Evolutionary conservation across 768 basidiomycete genomes (phyloP).

Genomic region (Rubroboletus satanas): DNA sequence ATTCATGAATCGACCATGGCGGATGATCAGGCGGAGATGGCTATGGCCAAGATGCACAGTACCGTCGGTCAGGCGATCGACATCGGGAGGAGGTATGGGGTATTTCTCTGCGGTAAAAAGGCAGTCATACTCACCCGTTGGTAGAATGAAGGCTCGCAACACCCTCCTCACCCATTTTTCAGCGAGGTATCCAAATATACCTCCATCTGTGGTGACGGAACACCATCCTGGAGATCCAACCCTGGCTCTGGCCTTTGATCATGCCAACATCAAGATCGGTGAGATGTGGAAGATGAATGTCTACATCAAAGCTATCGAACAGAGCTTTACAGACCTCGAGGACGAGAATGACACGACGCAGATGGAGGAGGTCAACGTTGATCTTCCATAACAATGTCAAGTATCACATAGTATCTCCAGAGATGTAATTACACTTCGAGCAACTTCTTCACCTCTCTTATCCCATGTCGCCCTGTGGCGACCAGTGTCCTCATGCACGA

Average conservation of each 20-base stretch:
- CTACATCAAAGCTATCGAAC: slow-evolving; percentile 70
- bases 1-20: slow-evolving; percentile 96
- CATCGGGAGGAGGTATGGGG: slow-evolving; percentile 61
- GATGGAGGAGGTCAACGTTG: slow-evolving; percentile 5
- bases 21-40: slow-evolving; percentile 75
- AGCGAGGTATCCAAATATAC: slow-evolving; percentile 87
- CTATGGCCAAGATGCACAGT: slow-evolving; percentile 75
- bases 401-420: slow-evolving; percentile 35
- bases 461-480: slow-evolving; percentile 17
- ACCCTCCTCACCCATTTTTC: slow-evolving; percentile 96
- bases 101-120: neutral
- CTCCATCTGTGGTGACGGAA: slow-evolving; percentile 37
- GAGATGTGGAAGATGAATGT: slow-evolving; percentile 84
- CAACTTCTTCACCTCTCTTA: slow-evolving; percentile 41
- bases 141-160: slow-evolving; percentile 80
- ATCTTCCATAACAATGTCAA: slow-evolving; percentile 18
- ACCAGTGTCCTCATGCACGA: neutral
- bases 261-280: slow-evolving; percentile 63
- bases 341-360: slow-evolving; percentile 37
- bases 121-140: neutral
- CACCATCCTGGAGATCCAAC: slow-evolving; percentile 36
- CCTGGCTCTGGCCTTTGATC: slow-evolving; percentile 80
- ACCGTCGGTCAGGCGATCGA: slow-evolving; percentile 87
- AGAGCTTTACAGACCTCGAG: slow-evolving; percentile 50
- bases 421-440: slow-evolving; percentile 50